Evolutionary conservation across 31 red algal genomes (phyloP).

Genomic region (Endocladia muricata): DNA sequence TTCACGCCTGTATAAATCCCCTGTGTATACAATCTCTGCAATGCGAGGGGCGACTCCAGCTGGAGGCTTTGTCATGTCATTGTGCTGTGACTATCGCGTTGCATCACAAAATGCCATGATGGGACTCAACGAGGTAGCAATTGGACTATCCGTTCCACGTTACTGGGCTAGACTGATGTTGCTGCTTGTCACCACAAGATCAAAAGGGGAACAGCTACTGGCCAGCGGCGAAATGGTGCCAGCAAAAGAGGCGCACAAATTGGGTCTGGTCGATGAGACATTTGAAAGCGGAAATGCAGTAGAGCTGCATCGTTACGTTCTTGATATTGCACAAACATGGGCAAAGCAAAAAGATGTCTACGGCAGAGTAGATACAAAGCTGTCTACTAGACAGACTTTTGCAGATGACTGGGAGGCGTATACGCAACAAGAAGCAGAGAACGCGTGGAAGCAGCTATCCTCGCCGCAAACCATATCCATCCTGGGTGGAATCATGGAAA

Average conservation of each 20-base stretch:
- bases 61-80: conserved; percentile 44
- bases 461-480: conserved; percentile 1
- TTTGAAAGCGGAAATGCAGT: conserved; percentile 9
- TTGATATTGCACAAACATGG: conserved; percentile 13
- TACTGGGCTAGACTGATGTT: conserved; percentile 54
- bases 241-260: conserved; percentile 10
- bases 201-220: conserved; percentile 51
- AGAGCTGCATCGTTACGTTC: neutral
- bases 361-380: conserved; percentile 55
- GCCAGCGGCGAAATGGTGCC: conserved; percentile 36
- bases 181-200: neutral
- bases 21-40: conserved; percentile 62
- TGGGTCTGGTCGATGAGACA: conserved; percentile 48
- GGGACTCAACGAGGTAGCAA: conserved; percentile 65
- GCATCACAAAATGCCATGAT: conserved; percentile 32
- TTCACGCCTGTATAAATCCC: conserved; percentile 60
- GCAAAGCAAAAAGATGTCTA: neutral
- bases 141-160: conserved; percentile 55
- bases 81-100: conserved; percentile 72
- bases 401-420: conserved; percentile 50
- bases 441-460: conserved; percentile 34
- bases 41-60: conserved; percentile 69
- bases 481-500: conserved; percentile 17
- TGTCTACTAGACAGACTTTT: conserved; percentile 20
- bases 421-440: conserved; percentile 22